Evolutionary conservation across 495 filamentous ascomycete genomes (phyloP).

Genomic region (Penicillium antarcticum): DNA sequence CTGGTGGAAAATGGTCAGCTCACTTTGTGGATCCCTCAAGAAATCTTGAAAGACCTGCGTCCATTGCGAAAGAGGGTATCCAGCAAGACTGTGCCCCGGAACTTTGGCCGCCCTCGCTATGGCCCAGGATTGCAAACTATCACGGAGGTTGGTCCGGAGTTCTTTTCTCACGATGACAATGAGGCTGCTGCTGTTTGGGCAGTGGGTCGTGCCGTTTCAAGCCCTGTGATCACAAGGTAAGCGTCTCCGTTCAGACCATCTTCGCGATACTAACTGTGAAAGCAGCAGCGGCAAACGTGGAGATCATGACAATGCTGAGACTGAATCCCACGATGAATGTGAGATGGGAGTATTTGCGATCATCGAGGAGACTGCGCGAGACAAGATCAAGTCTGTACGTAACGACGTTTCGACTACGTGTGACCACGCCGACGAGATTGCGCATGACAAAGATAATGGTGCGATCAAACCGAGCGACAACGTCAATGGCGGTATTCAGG

Average conservation of each 20-base stretch:
- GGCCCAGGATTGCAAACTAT: background rate
- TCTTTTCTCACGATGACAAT: no score
- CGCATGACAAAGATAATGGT: no score
- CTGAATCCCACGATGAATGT: background rate
- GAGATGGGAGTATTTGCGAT: background rate
- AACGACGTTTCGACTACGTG: no score
- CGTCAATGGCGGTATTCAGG: no score
- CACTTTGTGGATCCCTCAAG: background rate
- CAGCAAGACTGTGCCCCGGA: background rate
- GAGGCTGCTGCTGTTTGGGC: background rate
- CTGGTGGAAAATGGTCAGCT: background rate
- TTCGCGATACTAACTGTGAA: background rate
- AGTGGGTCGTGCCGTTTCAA: background rate
- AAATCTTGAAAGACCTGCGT: background rate
- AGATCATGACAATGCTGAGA: background rate
- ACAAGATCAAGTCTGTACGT: no score
- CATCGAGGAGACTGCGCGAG: no score
- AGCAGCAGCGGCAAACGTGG: background rate
- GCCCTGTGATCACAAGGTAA: background rate
- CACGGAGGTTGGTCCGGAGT: background rate
- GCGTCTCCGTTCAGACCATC: background rate
- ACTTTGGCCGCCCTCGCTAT: background rate
- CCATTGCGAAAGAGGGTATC: background rate
- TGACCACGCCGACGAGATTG: no score
- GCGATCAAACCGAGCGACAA: no score